Conservation (phyloP, 345 rosid genomes). For the Brassica nigra region DNA sequence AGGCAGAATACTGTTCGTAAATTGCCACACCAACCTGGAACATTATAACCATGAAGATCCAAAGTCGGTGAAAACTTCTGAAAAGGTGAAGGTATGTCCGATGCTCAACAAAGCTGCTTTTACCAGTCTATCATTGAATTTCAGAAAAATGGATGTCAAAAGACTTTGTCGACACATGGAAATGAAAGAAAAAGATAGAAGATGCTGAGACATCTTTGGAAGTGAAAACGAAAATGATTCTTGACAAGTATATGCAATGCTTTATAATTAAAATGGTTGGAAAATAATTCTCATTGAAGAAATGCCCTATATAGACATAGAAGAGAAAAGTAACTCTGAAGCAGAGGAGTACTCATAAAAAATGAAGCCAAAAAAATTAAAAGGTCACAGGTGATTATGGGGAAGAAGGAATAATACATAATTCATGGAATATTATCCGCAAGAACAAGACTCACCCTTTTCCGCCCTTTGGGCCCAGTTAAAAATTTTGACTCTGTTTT, state of each 20-base stretch:
- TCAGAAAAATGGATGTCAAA: constrained; percentile 17
- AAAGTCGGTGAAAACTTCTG: constrained; percentile 90
- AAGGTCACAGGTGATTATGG: constrained; percentile 7
- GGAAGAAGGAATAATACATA: constrained; percentile 20
- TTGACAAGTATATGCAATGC: constrained; percentile 14
- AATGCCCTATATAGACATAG: constrained; percentile 2
- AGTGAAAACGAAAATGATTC: constrained; percentile 13
- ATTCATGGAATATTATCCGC: constrained; percentile 18
- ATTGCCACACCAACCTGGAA: constrained; percentile 67
- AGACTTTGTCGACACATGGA: constrained; percentile 18
- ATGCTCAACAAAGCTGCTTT: constrained; percentile 96
- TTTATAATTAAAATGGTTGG: constrained; percentile 1
- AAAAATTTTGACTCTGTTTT: constrained; percentile 59
- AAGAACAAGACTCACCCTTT: constrained; percentile 63
- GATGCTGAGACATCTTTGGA: constrained; percentile 11
- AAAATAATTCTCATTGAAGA: constrained; percentile 4
- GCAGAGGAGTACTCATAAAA: constrained; percentile 13
- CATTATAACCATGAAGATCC: constrained; percentile 95
- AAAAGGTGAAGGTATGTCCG: constrained; percentile 94
- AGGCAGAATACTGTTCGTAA: constrained; percentile 21
- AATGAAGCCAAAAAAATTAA: constrained; percentile 8
- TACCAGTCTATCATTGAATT: constrained; percentile 67
- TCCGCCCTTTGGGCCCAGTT: constrained; percentile 55
- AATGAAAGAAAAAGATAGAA: constrained; percentile 22
- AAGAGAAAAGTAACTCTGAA: not conserved